A percentile compares a stretch with the other conserved stretches of the same genome.
These are phyloP conservation scores for Pseudopyricularia cyperi DNA, from an alignment of 2,329 filamentous ascomycete species.

Conservation along the genomic window DNA sequence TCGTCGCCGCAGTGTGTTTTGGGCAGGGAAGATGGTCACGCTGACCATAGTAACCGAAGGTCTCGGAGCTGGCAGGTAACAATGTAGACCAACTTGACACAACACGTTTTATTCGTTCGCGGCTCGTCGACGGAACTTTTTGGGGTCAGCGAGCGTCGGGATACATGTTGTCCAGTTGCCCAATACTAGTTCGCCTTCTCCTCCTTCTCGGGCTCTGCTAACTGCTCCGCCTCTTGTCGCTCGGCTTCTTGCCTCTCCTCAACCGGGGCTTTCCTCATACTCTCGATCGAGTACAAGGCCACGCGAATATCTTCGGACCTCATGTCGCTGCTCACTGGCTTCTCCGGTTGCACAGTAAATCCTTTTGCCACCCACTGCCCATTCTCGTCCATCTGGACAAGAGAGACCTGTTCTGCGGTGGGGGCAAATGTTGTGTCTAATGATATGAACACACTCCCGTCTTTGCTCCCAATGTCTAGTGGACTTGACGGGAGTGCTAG, in stretches of 20 bases:
- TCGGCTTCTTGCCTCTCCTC: conserved; percentile 11
- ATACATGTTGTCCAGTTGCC: neutral
- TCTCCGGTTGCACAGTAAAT: neutral
- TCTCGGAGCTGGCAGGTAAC: too few species aligned
- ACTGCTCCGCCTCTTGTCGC: neutral
- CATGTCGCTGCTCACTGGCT: conserved; percentile 17
- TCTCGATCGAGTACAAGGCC: conserved; percentile 32
- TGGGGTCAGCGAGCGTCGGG: neutral
- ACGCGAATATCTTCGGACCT: conserved; percentile 23
- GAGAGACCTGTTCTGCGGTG: neutral
- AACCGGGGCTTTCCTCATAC: conserved; percentile 29
- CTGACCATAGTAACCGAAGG: too few species aligned
- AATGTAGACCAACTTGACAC: too few species aligned
- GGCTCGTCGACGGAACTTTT: too few species aligned
- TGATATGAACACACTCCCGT: conserved; percentile 20
- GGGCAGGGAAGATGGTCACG: too few species aligned
- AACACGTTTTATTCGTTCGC: too few species aligned
- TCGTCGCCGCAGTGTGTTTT: too few species aligned
- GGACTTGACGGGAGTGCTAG: conserved; percentile 51
- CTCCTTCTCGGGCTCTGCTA: too few species aligned
- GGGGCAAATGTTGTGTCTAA: conserved; percentile 19
- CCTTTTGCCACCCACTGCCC: neutral
- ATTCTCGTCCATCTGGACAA: neutral
- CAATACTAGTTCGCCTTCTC: too few species aligned
- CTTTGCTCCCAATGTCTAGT: conserved; percentile 32